These are phyloP conservation scores for Arthrobotrys sinensis DNA, from an alignment of 2,329 filamentous ascomycete species.

Conservation along the genomic window DNA sequence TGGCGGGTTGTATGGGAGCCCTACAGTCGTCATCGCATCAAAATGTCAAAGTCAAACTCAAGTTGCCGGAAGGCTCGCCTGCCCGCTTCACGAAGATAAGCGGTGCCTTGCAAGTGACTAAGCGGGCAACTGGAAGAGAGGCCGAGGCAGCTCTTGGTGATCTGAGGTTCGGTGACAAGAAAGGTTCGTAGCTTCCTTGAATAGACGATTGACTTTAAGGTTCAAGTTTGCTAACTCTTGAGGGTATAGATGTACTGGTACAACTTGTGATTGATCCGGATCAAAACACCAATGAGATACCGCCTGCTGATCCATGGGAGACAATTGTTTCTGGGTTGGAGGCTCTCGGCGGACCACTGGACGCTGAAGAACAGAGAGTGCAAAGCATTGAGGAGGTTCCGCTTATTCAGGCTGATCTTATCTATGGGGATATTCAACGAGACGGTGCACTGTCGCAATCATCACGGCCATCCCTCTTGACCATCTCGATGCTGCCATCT, in stretches of 20 bases:
- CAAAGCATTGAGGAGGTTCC: constrained; percentile 94
- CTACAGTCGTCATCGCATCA: constrained; percentile 97
- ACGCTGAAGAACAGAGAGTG: constrained; percentile 86
- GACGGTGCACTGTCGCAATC: constrained; percentile 89
- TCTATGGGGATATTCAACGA: constrained; percentile 91
- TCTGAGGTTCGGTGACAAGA: constrained; percentile 93
- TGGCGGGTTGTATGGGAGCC: constrained; percentile 91
- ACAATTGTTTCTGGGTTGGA: constrained; percentile 96
- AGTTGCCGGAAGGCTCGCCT: constrained; percentile 93
- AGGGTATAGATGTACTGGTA: constrained; percentile 82
- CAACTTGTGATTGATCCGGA: constrained; percentile 94
- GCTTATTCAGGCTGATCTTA: constrained; percentile 92
- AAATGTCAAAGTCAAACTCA: constrained; percentile 95
- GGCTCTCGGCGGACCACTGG: constrained; percentile 87
- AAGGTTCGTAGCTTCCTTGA: constrained; percentile 68
- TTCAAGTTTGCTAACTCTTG: constrained; percentile 56
- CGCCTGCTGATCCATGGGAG: constrained; percentile 96
- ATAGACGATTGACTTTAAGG: no score
- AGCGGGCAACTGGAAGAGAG: constrained; percentile 92
- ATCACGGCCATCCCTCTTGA: constrained; percentile 88
- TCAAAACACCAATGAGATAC: constrained; percentile 82
- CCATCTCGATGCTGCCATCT: constrained; percentile 93
- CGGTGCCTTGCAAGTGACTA: constrained; percentile 94
- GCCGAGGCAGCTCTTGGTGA: constrained; percentile 94
- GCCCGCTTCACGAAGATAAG: constrained; percentile 99